phyloP scores from a whole-genome alignment of 2,329 filamentous ascomycete species.

The Akanthomyces uredinophilus region DNA sequence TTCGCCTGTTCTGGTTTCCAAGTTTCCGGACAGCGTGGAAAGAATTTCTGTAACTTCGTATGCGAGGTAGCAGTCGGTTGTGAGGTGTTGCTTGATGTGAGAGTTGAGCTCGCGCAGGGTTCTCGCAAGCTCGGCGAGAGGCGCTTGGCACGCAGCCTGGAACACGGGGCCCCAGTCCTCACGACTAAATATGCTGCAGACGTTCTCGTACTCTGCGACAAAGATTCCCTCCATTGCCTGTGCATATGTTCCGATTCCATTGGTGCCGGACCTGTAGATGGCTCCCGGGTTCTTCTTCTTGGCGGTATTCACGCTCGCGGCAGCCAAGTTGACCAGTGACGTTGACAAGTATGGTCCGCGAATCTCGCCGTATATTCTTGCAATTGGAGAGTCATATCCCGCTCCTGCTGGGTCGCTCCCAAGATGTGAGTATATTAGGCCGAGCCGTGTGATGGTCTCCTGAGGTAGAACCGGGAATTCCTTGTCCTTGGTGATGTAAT shows the following conservation, averaged over 20 bases:
- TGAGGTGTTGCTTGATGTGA: conserved; percentile 80
- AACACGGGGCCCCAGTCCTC: conserved; percentile 81
- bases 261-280: conserved; percentile 81
- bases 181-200: conserved; percentile 77
- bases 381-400: conserved; percentile 62
- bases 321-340: conserved; percentile 78
- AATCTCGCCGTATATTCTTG: conserved; percentile 79
- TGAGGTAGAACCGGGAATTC: conserved; percentile 77
- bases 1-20: conserved; percentile 80
- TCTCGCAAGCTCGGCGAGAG: conserved; percentile 75
- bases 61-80: conserved; percentile 88
- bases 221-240: conserved; percentile 84
- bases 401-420: conserved; percentile 51
- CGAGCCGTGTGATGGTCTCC: conserved; percentile 69
- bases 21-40: conserved; percentile 67
- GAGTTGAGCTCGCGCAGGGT: conserved; percentile 84
- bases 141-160: conserved; percentile 69
- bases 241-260: conserved; percentile 86
- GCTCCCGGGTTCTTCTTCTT: conserved; percentile 78
- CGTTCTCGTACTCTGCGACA: conserved; percentile 82
- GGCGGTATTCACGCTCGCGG: conserved; percentile 76
- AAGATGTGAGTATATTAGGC: conserved; percentile 76
- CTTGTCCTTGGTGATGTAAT: conserved; percentile 85
- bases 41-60: conserved; percentile 95
- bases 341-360: conserved; percentile 80